phyloP scores from a whole-genome alignment of 148 eudicot genomes.

The Camellia japonica region DNA sequence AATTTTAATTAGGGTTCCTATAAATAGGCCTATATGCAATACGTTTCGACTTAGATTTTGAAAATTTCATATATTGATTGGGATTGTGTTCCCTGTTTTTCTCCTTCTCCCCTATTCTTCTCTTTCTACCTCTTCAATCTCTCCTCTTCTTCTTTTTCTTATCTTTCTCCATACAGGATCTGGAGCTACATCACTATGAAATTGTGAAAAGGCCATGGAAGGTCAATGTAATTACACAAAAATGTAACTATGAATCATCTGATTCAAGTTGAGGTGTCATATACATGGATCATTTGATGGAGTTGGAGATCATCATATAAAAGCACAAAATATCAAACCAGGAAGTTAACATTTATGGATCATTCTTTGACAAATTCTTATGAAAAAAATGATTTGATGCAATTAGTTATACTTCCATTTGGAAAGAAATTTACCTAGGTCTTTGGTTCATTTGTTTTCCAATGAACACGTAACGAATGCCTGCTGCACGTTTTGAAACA shows the following conservation, averaged over 20 bases:
- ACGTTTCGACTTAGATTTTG: too few species aligned
- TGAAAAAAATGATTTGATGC: neutral
- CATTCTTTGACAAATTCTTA: constrained; percentile 3
- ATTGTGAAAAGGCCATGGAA: too few species aligned
- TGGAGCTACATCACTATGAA: too few species aligned
- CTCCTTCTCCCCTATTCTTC: too few species aligned
- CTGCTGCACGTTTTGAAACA: constrained; percentile 89
- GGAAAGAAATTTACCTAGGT: constrained; percentile 58
- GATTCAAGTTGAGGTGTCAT: neutral
- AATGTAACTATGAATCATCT: neutral
- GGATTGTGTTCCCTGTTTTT: too few species aligned
- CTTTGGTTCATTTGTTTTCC: constrained; percentile 91
- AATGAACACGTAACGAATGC: constrained; percentile 91
- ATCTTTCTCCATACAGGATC: too few species aligned
- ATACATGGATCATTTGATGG: neutral
- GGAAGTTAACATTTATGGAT: neutral
- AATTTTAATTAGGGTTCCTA: too few species aligned
- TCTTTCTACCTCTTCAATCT: too few species aligned
- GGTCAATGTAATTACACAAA: too few species aligned
- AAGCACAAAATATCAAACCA: neutral
- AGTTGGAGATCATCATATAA: neutral
- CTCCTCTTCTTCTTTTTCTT: too few species aligned
- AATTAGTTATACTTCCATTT: neutral
- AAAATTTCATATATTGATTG: too few species aligned
- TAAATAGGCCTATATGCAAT: too few species aligned